These are phyloP conservation scores for Basipetospora chlamydospora DNA, from an alignment of 2,329 filamentous ascomycete species.

Conservation along the genomic window DNA sequence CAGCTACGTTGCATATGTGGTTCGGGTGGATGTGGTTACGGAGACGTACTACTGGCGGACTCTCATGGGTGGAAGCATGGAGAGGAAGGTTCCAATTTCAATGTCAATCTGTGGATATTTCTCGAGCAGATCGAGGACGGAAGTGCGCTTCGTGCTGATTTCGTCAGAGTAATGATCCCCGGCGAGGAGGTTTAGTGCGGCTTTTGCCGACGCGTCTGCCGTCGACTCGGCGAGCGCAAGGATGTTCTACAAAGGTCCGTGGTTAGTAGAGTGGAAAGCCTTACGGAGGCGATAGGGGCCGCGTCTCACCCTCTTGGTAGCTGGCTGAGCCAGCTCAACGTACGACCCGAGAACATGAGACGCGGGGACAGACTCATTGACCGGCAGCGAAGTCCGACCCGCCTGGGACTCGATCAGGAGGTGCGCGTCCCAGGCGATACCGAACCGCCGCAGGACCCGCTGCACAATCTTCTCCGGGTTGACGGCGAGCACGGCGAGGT, in stretches of 20 bases:
- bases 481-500: constrained; percentile 57
- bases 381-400: constrained; percentile 26
- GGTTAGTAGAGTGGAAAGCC: too few species aligned
- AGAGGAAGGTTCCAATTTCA: constrained; percentile 51
- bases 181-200: constrained; percentile 30
- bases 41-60: constrained; percentile 48
- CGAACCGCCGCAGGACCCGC: constrained; percentile 50
- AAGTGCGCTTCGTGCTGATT: constrained; percentile 41
- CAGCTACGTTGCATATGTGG: too few species aligned
- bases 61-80: constrained; percentile 63
- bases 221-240: constrained; percentile 32
- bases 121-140: constrained; percentile 56
- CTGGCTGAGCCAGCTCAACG: constrained; percentile 58
- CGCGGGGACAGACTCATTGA: constrained; percentile 41
- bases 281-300: too few species aligned
- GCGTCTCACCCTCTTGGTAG: constrained; percentile 49
- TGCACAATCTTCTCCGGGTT: constrained; percentile 50
- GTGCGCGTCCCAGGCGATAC: constrained; percentile 51
- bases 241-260: constrained; percentile 19
- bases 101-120: constrained; percentile 43
- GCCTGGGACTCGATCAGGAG: background rate
- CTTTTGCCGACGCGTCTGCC: constrained; percentile 26
- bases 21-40: too few species aligned
- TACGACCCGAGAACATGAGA: constrained; percentile 53
- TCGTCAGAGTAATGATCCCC: constrained; percentile 31